Conservation (phyloP, 768 basidiomycete genomes). For the Suillus ampliporus region DNA sequence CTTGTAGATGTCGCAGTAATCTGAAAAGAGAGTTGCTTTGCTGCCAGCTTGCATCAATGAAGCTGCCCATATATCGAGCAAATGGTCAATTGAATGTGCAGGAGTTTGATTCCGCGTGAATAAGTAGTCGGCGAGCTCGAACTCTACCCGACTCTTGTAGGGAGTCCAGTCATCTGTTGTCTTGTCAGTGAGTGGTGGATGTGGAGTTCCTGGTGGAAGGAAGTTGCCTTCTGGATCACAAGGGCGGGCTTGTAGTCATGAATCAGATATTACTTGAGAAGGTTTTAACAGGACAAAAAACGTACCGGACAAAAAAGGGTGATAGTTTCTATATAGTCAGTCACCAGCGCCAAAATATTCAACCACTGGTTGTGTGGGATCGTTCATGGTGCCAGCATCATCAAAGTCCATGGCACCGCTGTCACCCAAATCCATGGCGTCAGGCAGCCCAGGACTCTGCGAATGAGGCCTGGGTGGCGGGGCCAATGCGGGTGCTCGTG, state of each 20-base stretch:
- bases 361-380: not conserved
- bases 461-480: not conserved
- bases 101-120: constrained; percentile 27
- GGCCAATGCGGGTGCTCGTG: not conserved
- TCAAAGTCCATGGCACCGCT: not conserved
- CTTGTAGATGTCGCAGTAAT: constrained; percentile 25
- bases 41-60: constrained; percentile 15
- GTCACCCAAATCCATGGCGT: no score
- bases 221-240: constrained; percentile 14
- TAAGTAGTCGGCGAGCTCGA: constrained; percentile 28
- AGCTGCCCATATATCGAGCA: constrained; percentile 26
- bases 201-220: constrained; percentile 13
- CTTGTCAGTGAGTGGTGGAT: not conserved
- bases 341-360: constrained; percentile 6
- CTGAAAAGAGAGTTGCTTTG: constrained; percentile 30
- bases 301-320: constrained; percentile 11
- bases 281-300: not conserved
- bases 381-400: not conserved
- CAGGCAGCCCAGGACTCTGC: not conserved
- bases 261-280: not conserved
- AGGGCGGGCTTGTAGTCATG: not conserved
- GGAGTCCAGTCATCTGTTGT: constrained; percentile 19
- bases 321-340: constrained; percentile 11
- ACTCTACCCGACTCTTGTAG: constrained; percentile 18
- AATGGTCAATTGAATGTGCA: constrained; percentile 19